Evolutionary conservation across 768 basidiomycete genomes (phyloP).

Genomic region (Baorangia bicolor): DNA sequence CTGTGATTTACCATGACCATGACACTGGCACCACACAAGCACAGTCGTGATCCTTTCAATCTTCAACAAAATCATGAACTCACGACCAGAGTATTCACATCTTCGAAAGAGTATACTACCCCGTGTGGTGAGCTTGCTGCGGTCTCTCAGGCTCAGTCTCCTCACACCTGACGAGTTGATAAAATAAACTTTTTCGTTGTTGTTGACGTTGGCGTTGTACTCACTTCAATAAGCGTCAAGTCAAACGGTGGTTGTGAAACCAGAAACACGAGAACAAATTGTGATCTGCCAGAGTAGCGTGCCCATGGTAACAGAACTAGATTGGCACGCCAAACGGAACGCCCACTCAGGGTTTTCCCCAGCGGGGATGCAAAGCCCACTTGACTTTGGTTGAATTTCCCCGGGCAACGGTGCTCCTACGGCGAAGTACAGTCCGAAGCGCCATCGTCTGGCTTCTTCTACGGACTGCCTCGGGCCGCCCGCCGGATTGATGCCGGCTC

Average conservation of each 20-base stretch:
- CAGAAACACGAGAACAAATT: neutral
- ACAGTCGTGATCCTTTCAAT: neutral
- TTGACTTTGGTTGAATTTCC: too few relatives aligned
- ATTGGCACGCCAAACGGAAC: neutral
- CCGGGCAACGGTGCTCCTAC: too few relatives aligned
- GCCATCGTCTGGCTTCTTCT: too few relatives aligned
- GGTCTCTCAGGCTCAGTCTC: neutral
- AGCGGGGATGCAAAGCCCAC: neutral
- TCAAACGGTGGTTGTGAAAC: neutral
- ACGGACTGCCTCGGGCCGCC: neutral
- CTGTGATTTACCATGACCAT: too few relatives aligned
- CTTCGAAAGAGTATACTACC: neutral
- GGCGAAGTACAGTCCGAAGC: too few relatives aligned
- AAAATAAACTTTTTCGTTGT: neutral
- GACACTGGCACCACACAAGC: neutral
- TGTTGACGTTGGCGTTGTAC: neutral
- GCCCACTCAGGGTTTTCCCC: neutral
- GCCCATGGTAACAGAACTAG: neutral
- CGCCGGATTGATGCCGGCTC: neutral
- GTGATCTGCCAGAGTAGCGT: neutral
- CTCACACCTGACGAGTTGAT: neutral
- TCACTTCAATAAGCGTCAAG: neutral
- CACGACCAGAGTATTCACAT: neutral
- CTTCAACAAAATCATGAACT: neutral
- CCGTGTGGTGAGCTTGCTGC: neutral